Evolutionary conservation across 306 rosid species (phyloP).

Genomic region (peach (Prunus persica)): DNA sequence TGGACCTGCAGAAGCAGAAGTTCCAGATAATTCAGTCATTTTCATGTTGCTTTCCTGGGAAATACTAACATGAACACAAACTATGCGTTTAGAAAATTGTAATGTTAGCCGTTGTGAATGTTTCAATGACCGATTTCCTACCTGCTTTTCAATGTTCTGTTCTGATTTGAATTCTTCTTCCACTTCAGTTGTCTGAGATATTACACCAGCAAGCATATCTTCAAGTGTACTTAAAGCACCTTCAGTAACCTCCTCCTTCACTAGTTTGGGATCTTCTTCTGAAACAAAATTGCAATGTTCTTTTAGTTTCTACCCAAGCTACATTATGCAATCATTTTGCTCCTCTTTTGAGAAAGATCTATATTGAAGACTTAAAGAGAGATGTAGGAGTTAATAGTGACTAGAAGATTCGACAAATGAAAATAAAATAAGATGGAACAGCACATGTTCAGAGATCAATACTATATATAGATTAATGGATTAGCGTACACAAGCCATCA

Average conservation of each 20-base stretch:
- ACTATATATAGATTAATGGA: background rate
- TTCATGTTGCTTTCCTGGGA: slow-evolving; percentile 4
- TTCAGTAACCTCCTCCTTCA: slow-evolving; percentile 37
- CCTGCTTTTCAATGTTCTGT: slow-evolving; percentile 45
- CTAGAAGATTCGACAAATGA: background rate
- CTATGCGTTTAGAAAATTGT: slow-evolving; percentile 9
- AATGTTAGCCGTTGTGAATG: background rate
- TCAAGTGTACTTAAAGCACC: slow-evolving; percentile 34
- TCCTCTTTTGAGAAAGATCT: background rate
- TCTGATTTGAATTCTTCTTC: slow-evolving; percentile 52
- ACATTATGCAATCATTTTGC: background rate
- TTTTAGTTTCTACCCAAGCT: slow-evolving; percentile 19
- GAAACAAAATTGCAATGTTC: slow-evolving; percentile 26
- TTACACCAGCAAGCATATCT: slow-evolving; percentile 41
- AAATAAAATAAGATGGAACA: background rate
- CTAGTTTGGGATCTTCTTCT: slow-evolving; percentile 35
- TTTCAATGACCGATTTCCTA: slow-evolving; percentile 28
- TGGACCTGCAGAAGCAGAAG: slow-evolving; percentile 57
- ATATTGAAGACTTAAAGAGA: background rate
- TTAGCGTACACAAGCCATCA: slow-evolving; percentile 24
- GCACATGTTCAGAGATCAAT: background rate
- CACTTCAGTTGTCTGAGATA: slow-evolving; percentile 43
- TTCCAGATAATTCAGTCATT: slow-evolving; percentile 10
- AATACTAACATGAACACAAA: background rate
- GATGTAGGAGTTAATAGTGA: background rate